These are phyloP conservation scores for Biscutella auriculata DNA, from an alignment of 441 rosid species.

Conservation along the genomic window DNA sequence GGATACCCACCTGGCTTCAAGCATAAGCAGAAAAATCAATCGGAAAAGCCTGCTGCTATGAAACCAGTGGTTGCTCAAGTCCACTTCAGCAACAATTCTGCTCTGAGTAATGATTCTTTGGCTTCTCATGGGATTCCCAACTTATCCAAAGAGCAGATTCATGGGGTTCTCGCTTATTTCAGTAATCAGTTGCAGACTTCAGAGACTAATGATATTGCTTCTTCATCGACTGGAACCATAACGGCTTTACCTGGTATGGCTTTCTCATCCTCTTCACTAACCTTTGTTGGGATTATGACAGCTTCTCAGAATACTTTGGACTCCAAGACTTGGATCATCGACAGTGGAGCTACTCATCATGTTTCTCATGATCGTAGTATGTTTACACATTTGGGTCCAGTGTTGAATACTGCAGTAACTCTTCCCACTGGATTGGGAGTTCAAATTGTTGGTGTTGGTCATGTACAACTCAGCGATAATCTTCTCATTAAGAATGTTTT, in stretches of 20 bases:
- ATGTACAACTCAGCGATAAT: rapidly evolving
- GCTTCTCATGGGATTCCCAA: too few species aligned
- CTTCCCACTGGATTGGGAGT: not conserved
- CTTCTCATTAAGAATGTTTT: not conserved
- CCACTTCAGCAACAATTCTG: too few species aligned
- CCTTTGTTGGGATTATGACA: not conserved
- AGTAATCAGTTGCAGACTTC: too few species aligned
- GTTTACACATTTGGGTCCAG: not conserved
- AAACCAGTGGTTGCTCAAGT: too few species aligned
- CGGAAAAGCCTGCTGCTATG: too few species aligned
- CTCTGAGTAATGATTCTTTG: too few species aligned
- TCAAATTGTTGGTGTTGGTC: not conserved
- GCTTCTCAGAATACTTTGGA: rapidly evolving
- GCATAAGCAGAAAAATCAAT: not conserved
- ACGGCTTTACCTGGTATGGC: not conserved
- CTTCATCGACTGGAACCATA: not conserved
- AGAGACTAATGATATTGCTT: too few species aligned
- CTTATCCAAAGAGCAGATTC: too few species aligned
- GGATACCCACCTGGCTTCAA: not conserved
- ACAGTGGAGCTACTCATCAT: not conserved
- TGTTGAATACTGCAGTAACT: not conserved
- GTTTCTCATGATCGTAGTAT: not conserved
- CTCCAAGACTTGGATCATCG: rapidly evolving
- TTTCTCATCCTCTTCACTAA: rapidly evolving
- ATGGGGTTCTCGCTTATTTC: too few species aligned